Conservation (phyloP, 1,284 basidiomycete species). For the Sporisorium iseilematis-ciliati region DNA sequence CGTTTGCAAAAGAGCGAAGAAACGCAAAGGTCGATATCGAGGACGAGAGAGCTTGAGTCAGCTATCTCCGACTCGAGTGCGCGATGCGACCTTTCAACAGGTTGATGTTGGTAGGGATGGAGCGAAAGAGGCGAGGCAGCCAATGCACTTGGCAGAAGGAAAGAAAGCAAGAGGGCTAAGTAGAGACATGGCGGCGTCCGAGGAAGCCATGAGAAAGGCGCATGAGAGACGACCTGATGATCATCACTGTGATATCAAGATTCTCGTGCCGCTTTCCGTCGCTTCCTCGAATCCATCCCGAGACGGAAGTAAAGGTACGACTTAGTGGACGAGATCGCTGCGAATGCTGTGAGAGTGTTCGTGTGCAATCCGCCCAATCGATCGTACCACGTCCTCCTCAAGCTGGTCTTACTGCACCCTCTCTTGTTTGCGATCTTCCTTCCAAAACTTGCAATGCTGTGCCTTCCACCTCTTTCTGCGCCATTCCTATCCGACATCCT, state of each 20-base stretch:
- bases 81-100: constrained; percentile 28
- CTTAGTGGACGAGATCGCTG: neutral
- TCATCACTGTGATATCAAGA: neutral
- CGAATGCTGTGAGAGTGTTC: neutral
- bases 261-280: neutral
- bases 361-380: neutral
- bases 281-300: neutral
- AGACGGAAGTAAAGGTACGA: neutral
- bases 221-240: neutral
- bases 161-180: neutral
- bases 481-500: neutral
- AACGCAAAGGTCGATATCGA: constrained; percentile 41
- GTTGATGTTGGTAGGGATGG: neutral
- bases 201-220: neutral
- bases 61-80: constrained; percentile 54
- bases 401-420: neutral
- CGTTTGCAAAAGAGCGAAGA: constrained; percentile 5
- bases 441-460: neutral
- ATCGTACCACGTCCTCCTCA: neutral
- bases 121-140: neutral
- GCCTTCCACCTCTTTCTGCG: constrained; percentile 1
- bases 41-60: constrained; percentile 56
- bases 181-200: neutral
- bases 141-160: neutral
- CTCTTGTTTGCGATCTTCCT: neutral